Evolutionary conservation across 345 rosid genomes (phyloP), one percentile per base, ranked within the genome.

Genomic region (Dimocarpus longan): DNA sequence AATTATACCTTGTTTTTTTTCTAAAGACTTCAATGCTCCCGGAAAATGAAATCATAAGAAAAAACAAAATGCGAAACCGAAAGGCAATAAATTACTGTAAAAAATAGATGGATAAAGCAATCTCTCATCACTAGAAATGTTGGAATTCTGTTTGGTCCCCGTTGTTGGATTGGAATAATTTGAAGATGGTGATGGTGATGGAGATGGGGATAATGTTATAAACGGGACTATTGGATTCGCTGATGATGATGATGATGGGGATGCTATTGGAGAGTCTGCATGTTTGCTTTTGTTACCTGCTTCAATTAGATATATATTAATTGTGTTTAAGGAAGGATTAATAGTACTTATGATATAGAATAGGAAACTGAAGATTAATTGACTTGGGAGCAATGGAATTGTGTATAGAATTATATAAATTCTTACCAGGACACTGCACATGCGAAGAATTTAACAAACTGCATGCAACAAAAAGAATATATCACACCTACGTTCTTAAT

Each of bases 371-470:
- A 50, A 50, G 56, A 50, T 13, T 50, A 50, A 12, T 13, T 50
- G 15, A 50, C 56, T 50, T 13, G 19, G 56, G 15, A 50, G 56
- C 56, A 50, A 50, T 15, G 56, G 18, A 50, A 12, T 50, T 50
- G 56, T 50, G 56, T 13, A 12, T 50, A 50, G 56, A 4, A 54
- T 4, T 1, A 22, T 12, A 3, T 4, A 32, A 32, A 7, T 26
- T 4, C 26, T 62, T 69, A 78, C 77, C 74, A 43, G 71, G 77
- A 21, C 82, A 79, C 13, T 64, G 22, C 43, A 66, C 80, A 19
- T 66, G 12, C 15, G 73, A 50, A 28, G 75, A 64, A 74, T 71
- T 75, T 32, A 43, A 37, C 39, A 79, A 79, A 71, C 85, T 32
- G 37, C 37, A 32, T 82, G 82, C 62, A 76, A 71, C 28, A 10